Evolutionary conservation across 495 filamentous ascomycete genomes (phyloP).

Genomic region (Xylaria flabelliformis): DNA sequence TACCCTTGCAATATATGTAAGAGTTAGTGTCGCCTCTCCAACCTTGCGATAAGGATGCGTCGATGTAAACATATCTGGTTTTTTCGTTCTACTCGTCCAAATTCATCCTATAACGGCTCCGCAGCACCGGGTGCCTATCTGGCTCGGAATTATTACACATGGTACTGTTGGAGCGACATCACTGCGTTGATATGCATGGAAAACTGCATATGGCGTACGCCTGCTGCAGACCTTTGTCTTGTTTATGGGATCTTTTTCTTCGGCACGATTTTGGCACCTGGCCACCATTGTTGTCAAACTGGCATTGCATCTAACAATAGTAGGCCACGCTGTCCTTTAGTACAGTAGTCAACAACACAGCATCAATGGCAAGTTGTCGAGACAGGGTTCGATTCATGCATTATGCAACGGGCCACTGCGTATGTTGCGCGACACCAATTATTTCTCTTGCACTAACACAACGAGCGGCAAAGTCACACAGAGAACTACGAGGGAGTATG

Average conservation of each 20-base stretch:
- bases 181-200: conserved; percentile 13
- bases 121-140: not conserved
- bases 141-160: conserved; percentile 6
- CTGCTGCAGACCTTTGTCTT: not conserved
- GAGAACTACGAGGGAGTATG: conserved; percentile 7
- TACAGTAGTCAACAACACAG: conserved; percentile 15
- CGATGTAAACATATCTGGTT: not conserved
- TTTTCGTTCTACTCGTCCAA: not conserved
- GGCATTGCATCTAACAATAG: conserved; percentile 13
- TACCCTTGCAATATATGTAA: not conserved
- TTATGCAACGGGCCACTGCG: conserved; percentile 16
- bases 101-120: not conserved
- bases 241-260: not conserved
- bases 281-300: conserved; percentile 16
- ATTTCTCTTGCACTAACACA: conserved; percentile 14
- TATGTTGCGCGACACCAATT: conserved; percentile 28
- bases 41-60: not conserved
- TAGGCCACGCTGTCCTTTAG: conserved; percentile 25
- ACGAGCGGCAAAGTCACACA: conserved; percentile 25
- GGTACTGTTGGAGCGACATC: not conserved
- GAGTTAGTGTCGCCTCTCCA: not conserved
- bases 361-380: conserved; percentile 22
- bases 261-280: conserved; percentile 17
- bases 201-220: conserved; percentile 26
- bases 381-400: conserved; percentile 9